Percentiles rank a stretch among this genome's conserved stretches.
phyloP scores from a whole-genome alignment of 805 yeast genomes.

The Hanseniaspora valbyensis region DNA sequence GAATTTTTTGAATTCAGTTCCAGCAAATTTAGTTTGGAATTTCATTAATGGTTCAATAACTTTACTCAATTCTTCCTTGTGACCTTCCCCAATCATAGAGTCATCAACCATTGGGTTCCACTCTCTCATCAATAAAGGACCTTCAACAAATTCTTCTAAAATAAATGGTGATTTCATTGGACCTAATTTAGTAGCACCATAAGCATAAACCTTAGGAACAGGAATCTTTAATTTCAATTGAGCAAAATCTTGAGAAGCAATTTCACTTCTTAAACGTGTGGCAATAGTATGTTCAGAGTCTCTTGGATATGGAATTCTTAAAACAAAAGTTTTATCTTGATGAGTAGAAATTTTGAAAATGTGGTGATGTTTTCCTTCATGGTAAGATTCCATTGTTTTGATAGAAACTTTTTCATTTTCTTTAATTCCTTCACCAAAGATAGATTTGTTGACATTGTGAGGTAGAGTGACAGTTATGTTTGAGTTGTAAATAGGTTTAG shows the following conservation, averaged over 20 bases:
- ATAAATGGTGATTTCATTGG: slow-evolving; percentile 63
- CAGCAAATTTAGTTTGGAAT: slow-evolving; percentile 45
- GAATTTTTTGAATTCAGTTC: slow-evolving; percentile 52
- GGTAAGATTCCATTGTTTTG: slow-evolving; percentile 68
- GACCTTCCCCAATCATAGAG: slow-evolving; percentile 36
- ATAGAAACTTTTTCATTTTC: slow-evolving; percentile 35
- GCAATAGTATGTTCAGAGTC: slow-evolving; percentile 55
- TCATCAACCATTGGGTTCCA: slow-evolving; percentile 80
- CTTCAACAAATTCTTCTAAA: slow-evolving; percentile 67
- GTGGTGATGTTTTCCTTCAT: slow-evolving; percentile 91
- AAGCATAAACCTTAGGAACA: slow-evolving; percentile 63
- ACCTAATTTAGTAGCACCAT: slow-evolving; percentile 52
- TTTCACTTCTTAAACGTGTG: slow-evolving; percentile 73
- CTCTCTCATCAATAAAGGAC: slow-evolving; percentile 70
- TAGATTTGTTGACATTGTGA: slow-evolving; percentile 36
- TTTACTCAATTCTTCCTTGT: slow-evolving; percentile 40
- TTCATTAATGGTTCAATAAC: slow-evolving; percentile 68
- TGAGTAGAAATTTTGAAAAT: slow-evolving; percentile 58
- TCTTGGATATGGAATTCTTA: slow-evolving; percentile 77
- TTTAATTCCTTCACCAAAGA: slow-evolving; percentile 37
- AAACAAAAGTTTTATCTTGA: slow-evolving; percentile 49
- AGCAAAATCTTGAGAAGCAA: slow-evolving; percentile 83
- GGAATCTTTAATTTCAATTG: slow-evolving; percentile 49
- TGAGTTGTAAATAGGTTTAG: slow-evolving; percentile 32
- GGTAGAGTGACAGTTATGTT: slow-evolving; percentile 36